Conservation (phyloP, 179 eudicot species). For the Vitellaria paradoxa region DNA sequence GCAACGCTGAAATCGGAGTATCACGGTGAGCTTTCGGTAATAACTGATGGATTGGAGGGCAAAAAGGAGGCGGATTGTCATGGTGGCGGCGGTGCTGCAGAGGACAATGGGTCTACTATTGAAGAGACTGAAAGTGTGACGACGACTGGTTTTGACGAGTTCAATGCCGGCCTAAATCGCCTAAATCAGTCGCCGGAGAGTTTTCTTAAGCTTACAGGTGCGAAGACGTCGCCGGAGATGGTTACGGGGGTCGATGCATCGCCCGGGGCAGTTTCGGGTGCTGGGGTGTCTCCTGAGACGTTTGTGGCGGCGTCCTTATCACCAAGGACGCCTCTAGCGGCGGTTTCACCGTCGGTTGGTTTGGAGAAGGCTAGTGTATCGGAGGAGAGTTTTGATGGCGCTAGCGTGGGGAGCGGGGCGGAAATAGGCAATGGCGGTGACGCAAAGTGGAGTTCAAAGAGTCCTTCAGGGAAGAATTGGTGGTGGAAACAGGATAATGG, state of each 20-base stretch:
- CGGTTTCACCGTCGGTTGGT: conserved; percentile 43
- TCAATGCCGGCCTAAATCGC: conserved; percentile 40
- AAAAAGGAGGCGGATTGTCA: conserved; percentile 24
- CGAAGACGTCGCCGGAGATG: background rate
- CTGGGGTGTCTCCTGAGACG: conserved; percentile 20
- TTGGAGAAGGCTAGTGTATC: conserved; percentile 49
- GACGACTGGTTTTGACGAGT: conserved; percentile 56
- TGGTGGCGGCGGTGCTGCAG: conserved; percentile 14
- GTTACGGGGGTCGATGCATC: conserved; percentile 16
- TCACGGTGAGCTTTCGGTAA: conserved; percentile 14
- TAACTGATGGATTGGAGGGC: conserved; percentile 24
- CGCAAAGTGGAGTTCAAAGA: conserved; percentile 24
- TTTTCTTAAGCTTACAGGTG: background rate
- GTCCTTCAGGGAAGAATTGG: conserved; percentile 44
- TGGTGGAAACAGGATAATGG: conserved; percentile 56
- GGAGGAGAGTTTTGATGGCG: conserved; percentile 45
- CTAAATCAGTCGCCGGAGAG: conserved; percentile 74
- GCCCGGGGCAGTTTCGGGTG: conserved; percentile 21
- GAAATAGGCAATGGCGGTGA: conserved; percentile 27
- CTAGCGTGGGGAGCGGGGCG: conserved; percentile 31
- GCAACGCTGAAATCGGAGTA: conserved; percentile 66
- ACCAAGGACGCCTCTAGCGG: conserved; percentile 42
- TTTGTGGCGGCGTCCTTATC: conserved; percentile 31
- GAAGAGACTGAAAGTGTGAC: conserved; percentile 72
- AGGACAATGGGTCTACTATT: conserved; percentile 49